phyloP scores from a whole-genome alignment of 2,329 filamentous ascomycete species.

The Dactylellina drechsleri region DNA sequence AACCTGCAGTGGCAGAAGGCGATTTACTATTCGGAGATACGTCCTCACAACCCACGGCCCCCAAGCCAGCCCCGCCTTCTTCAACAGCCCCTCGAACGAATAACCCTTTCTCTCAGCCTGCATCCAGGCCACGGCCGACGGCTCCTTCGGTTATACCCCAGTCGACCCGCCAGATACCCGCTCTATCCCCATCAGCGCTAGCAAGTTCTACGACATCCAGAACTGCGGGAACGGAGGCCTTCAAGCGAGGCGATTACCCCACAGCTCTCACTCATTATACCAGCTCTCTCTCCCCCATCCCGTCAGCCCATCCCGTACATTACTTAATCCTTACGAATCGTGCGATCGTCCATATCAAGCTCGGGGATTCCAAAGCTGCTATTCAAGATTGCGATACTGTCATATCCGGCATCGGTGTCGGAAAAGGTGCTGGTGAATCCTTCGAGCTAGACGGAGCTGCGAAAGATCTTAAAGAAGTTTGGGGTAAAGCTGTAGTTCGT shows the following conservation, averaged over 20 bases:
- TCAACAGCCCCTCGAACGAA: slow-evolving; percentile 57
- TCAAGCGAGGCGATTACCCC: slow-evolving; percentile 92
- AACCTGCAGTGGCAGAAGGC: slow-evolving; percentile 63
- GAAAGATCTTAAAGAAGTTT: slow-evolving; percentile 92
- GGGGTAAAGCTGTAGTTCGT: slow-evolving; percentile 89
- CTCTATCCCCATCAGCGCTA: slow-evolving; percentile 75
- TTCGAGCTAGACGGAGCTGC: slow-evolving; percentile 76
- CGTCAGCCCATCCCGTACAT: slow-evolving; percentile 79
- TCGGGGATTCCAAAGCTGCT: slow-evolving; percentile 87
- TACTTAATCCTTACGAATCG: slow-evolving; percentile 94
- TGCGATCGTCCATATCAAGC: slow-evolving; percentile 88
- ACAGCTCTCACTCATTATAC: slow-evolving; percentile 85
- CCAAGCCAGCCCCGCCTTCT: slow-evolving; percentile 35
- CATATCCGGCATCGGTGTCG: slow-evolving; percentile 79
- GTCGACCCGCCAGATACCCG: slow-evolving; percentile 71
- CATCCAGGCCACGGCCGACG: slow-evolving; percentile 57
- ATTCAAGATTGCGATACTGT: slow-evolving; percentile 85
- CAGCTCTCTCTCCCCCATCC: slow-evolving; percentile 77
- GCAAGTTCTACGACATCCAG: slow-evolving; percentile 81
- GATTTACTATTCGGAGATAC: slow-evolving; percentile 72
- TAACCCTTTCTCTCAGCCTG: slow-evolving; percentile 60
- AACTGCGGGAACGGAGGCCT: slow-evolving; percentile 82
- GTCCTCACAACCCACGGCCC: not conserved
- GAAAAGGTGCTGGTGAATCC: slow-evolving; percentile 80
- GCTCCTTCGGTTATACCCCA: slow-evolving; percentile 63